A percentile compares a stretch with the other conserved stretches of the same genome.
Evolutionary conservation across 148 eudicot genomes (phyloP).

Genomic region (Dysphania ambrosioides): DNA sequence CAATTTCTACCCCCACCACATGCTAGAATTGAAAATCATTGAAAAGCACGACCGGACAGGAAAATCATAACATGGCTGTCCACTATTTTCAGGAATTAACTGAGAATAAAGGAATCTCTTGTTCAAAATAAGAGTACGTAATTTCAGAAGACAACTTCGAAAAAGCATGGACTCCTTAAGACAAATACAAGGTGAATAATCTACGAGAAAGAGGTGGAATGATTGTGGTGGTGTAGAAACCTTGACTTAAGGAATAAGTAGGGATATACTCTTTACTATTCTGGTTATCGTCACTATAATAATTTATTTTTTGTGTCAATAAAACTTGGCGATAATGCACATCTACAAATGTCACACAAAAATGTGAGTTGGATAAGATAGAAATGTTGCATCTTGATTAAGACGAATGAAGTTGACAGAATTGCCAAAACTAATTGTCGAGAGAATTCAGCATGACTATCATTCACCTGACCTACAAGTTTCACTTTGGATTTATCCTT

Average conservation of each 20-base stretch:
- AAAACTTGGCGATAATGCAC: not conserved
- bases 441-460: not conserved
- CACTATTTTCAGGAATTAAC: not conserved
- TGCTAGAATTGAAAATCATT: not conserved
- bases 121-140: too few species aligned
- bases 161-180: not conserved
- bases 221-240: too few species aligned
- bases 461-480: too few species aligned
- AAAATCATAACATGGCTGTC: not conserved
- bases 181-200: not conserved
- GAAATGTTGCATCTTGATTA: not conserved
- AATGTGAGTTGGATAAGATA: too few species aligned
- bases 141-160: too few species aligned
- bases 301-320: not conserved
- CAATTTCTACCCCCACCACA: not conserved
- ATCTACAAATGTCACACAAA: too few species aligned
- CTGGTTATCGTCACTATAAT: too few species aligned
- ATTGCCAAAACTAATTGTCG: not conserved
- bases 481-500: slow-evolving; percentile 4
- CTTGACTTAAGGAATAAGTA: too few species aligned
- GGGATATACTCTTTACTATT: too few species aligned
- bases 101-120: not conserved
- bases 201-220: not conserved
- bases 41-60: too few species aligned
- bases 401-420: not conserved